phyloP scores from a whole-genome alignment of 78 protist genomes.

The Creolimax fragrantissima region DNA sequence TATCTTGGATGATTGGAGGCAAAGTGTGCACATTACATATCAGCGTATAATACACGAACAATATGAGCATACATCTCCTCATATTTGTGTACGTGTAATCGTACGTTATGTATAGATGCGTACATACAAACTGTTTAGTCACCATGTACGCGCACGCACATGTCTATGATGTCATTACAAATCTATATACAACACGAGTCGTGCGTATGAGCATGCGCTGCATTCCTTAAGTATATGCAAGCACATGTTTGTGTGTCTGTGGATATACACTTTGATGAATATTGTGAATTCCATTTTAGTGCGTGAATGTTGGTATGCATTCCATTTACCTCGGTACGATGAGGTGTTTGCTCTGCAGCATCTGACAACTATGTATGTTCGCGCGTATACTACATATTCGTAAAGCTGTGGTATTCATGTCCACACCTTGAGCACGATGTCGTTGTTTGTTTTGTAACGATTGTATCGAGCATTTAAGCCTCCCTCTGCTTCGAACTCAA shows the following conservation, averaged over 20 bases:
- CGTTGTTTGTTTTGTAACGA: constrained; percentile 7
- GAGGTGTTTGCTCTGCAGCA: too few relatives aligned
- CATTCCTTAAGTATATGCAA: not conserved
- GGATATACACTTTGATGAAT: not conserved
- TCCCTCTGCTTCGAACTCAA: constrained; percentile 37
- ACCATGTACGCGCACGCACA: not conserved
- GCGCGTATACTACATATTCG: too few relatives aligned
- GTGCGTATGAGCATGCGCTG: too few relatives aligned
- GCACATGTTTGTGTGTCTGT: not conserved
- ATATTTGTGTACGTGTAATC: not conserved
- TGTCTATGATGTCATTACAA: not conserved
- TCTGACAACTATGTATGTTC: too few relatives aligned
- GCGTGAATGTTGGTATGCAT: too few relatives aligned
- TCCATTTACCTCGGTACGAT: too few relatives aligned
- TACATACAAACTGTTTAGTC: not conserved
- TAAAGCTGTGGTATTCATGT: too few relatives aligned
- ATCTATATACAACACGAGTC: not conserved
- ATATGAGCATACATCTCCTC: not conserved
- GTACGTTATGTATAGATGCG: not conserved
- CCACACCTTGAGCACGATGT: not conserved
- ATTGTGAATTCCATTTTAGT: too few relatives aligned
- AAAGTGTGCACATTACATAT: too few relatives aligned
- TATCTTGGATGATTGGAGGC: too few relatives aligned
- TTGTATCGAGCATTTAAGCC: constrained; percentile 19
- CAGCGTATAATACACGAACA: too few relatives aligned